phyloP scores from a whole-genome alignment of 495 filamentous ascomycete species.

The Podospora fimiseda region DNA sequence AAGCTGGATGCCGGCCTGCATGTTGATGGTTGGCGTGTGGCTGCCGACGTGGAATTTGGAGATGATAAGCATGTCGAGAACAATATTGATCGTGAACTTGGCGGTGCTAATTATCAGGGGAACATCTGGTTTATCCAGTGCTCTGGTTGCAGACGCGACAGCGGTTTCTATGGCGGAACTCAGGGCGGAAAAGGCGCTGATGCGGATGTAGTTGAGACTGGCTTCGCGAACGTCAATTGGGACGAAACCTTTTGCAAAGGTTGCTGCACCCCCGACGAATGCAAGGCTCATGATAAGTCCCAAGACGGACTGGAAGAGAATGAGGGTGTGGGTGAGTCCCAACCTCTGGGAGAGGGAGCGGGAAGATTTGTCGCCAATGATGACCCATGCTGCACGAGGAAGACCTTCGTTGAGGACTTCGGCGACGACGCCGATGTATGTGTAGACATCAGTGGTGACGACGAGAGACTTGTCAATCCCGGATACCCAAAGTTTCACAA shows the following conservation, averaged over 20 bases:
- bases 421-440: conserved; percentile 55
- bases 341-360: conserved; percentile 48
- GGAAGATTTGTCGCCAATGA: conserved; percentile 61
- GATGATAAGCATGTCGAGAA: conserved; percentile 63
- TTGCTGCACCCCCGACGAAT: conserved; percentile 49
- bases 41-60: conserved; percentile 59
- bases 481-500: conserved; percentile 70
- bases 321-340: conserved; percentile 56
- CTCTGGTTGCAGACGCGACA: conserved; percentile 54
- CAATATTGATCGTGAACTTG: conserved; percentile 61
- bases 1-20: conserved; percentile 58
- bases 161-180: conserved; percentile 60
- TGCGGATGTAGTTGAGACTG: conserved; percentile 59
- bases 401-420: conserved; percentile 72
- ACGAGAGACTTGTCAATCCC: conserved; percentile 59
- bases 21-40: conserved; percentile 50
- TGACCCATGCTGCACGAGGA: conserved; percentile 59
- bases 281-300: conserved; percentile 56
- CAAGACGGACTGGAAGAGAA: conserved; percentile 51
- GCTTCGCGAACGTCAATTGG: conserved; percentile 49
- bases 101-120: conserved; percentile 60
- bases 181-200: conserved; percentile 55
- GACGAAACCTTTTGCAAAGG: conserved; percentile 57
- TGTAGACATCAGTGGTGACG: conserved; percentile 58
- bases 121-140: conserved; percentile 67